A percentile compares a stretch with the other conserved stretches of the same genome.
Evolutionary conservation across 345 rosid species (phyloP).

Genomic region (Linum tenue): DNA sequence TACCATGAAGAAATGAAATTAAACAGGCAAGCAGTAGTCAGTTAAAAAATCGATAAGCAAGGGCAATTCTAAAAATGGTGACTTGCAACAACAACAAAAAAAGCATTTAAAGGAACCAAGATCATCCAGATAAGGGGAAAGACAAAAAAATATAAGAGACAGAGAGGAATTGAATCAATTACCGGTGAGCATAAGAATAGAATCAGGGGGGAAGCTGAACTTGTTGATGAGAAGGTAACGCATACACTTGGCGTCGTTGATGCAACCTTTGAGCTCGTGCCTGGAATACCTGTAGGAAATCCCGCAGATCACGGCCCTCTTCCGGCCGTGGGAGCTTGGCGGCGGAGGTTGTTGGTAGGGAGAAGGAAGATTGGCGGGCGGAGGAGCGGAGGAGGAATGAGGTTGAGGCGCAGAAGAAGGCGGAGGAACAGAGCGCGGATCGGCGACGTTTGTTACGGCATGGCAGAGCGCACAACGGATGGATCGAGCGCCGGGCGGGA

Average conservation of each 20-base stretch:
- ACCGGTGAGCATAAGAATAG: conserved; percentile 90
- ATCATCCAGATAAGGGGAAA: neutral
- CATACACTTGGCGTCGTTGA: conserved; percentile 91
- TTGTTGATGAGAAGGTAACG: conserved; percentile 65
- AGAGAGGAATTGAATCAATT: neutral
- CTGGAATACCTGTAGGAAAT: conserved; percentile 67
- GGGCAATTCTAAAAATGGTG: too few species aligned
- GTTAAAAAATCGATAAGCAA: too few species aligned
- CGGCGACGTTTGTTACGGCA: conserved; percentile 62
- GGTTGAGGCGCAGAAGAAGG: conserved; percentile 18
- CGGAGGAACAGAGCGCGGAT: conserved; percentile 46
- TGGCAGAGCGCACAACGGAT: conserved; percentile 76
- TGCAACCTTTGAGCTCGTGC: conserved; percentile 84
- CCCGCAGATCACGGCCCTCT: conserved; percentile 77
- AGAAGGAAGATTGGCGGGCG: conserved; percentile 24
- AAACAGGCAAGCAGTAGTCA: too few species aligned
- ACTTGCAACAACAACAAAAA: too few species aligned
- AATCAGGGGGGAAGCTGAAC: conserved; percentile 55
- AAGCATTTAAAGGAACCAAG: too few species aligned
- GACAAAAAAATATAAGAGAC: neutral
- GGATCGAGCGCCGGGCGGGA: conserved; percentile 67
- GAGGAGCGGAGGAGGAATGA: conserved; percentile 3
- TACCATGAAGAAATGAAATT: too few species aligned
- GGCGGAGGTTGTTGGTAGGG: conserved; percentile 44
- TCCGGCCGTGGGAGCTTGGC: conserved; percentile 57